Base-by-base conservation (phyloP, 495 filamentous ascomycete species). In the Penicillium egyptiacum region DNA sequence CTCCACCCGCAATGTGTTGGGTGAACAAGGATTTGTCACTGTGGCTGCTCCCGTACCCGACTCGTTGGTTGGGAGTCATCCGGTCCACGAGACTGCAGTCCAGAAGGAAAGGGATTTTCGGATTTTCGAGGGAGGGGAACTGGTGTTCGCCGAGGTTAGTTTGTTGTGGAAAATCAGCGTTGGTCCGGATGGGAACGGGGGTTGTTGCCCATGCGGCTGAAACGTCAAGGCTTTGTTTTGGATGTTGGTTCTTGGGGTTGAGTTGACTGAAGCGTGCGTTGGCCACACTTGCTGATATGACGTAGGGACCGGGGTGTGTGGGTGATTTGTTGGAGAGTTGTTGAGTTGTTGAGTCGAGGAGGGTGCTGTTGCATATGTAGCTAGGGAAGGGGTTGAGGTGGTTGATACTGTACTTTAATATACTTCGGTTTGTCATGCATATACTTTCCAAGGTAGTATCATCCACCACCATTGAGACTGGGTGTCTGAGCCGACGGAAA, bases 51-150 rank as follows among this genome's bases (percentile, higher is more conserved):
- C 44, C n/a, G 54, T 20, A 22, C 46, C 54, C 54, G 19, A 48
- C 16, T 50, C n/a, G 54, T 42, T 43, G 50, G 37, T 26, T 50
- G 35, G 54, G 45, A 33, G 37, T 50, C 44, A 55, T 48, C 31
- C 46, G 45, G 45, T 45, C 54, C 54, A 56, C 54, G 54, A 56
- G 54, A 40, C 54, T 56, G 54, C 54, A 10, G 54, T 4, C 54
- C 45, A 50, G 28, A 45, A n/a, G 51, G 26, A 48, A 55, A 50
- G 35, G 6, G 45, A 41, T 17, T 6, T 31, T 39, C 35, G 6
- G 45, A 41, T 17, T 6, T 31, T 39, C 35, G 35, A 39, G 19
- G 30, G 33, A 17, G 28, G 16, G 10, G 54, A 33, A 50, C 45
- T 43, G 54, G 46, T 40, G 26, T 19, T 28, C 41, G 45, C 45